Evolutionary conservation across 2,329 filamentous ascomycete species (phyloP), one percentile per base, ranked within the genome.

Genomic region (Talaromyces sp.): DNA sequence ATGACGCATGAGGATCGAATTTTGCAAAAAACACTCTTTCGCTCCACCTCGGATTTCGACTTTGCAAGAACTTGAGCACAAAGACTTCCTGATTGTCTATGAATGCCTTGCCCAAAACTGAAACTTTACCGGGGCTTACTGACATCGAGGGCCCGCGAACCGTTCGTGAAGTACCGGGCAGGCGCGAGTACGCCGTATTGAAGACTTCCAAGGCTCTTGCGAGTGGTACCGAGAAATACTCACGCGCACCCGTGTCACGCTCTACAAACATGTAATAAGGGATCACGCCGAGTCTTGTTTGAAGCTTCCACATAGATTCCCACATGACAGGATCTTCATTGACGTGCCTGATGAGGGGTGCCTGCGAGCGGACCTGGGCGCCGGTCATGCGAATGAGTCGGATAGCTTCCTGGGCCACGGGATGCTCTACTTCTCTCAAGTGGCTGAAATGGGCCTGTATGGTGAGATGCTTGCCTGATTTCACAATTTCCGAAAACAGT

Each of bases 131-230:
- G 14, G 59, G 59, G 5, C 31, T 57, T 18, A 53, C 59, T 28
- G 59, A 61, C 52, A 61, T 61, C 14, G 54, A 56, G 10, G 52
- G 52, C 16, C 52, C 59, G 34, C 59, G 59, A 16, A 58, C 59
- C 31, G 44, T 55, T n/a, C 58, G 44, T 36, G 58, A 4, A 36
- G 52, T 52, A n/a, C 58, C 58, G 10, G 44, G 33, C 28, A 60
- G 58, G 8, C 50, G 30, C n/a, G 58, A 30, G 51, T 60, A 60
- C 30, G 58, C 59, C 44, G 28, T 23, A 36, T 36, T 33, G 52
- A 61, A 61, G 33, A 61, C 34, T 28, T 27, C 27, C 14, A 33
- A 61, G 18, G 59, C 59, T n/a, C n/a, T 27, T 27, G 44, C 42
- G 27, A 61, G 44, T 23, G 59, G 59, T 27, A 60, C 28, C 5